phyloP scores from a whole-genome alignment of 1,284 basidiomycete genomes.

The Cryptococcus amylolentus region DNA sequence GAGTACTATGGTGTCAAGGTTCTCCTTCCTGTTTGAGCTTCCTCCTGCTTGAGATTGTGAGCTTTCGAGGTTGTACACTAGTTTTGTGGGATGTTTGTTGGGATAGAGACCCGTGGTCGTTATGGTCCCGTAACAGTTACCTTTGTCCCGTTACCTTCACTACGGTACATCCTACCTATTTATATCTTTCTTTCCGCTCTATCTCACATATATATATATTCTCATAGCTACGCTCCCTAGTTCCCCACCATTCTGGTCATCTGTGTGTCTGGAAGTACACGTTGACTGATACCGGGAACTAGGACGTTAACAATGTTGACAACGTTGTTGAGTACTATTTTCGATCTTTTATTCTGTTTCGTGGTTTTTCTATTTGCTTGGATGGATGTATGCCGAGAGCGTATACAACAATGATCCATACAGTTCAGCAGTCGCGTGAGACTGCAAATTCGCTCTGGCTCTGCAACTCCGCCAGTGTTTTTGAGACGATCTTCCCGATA shows the following conservation, averaged over 20 bases:
- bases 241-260: too few species aligned
- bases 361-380: neutral
- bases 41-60: neutral
- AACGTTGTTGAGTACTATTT: neutral
- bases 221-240: too few species aligned
- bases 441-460: neutral
- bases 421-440: neutral
- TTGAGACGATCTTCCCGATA: slow-evolving; percentile 13
- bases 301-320: too few species aligned
- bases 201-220: too few species aligned
- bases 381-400: neutral
- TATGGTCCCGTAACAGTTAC: too few species aligned
- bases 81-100: neutral
- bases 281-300: too few species aligned
- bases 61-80: neutral
- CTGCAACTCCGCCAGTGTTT: slow-evolving; percentile 18
- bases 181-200: too few species aligned
- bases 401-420: neutral
- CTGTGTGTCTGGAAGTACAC: too few species aligned
- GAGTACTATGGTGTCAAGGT: slow-evolving; percentile 41
- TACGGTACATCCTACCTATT: too few species aligned
- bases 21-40: slow-evolving; percentile 26
- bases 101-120: too few species aligned
- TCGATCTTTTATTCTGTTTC: neutral
- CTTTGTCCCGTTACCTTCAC: too few species aligned